Base-by-base conservation (phyloP, 1,139 yeast genomes). In the Sugiyamaella neomexicana region DNA sequence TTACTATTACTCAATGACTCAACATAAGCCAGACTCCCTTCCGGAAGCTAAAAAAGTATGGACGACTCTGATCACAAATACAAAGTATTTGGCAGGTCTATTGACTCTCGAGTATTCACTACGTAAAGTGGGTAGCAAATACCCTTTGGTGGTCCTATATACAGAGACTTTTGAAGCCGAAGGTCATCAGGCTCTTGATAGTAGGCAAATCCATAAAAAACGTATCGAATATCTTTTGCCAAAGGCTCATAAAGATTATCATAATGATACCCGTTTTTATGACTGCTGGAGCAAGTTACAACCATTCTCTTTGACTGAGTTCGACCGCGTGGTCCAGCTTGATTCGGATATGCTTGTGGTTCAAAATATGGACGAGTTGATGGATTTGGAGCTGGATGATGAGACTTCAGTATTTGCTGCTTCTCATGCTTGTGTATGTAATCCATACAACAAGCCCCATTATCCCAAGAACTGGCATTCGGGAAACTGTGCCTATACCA, bases 271-370 rank as follows among this genome's bases (percentile, higher is more conserved):
- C 5, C 68, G 85, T 38, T 80, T 80, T 65, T 70, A 76, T 60
- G 84, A 81, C 64, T 80, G 84, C 57, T 81, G 84, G 83, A 73
- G 82, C 34, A 81, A 81, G 64, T 64, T 81, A 45, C 81, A 78
- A 65, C 78, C 81, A 8, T 81, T 81, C 61, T 71, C 75, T 17
- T 67, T 81, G 53, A 60, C 65, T 12, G 78, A 80, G 58, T 81
- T 74, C 57, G 75, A 79, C 12, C 69, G 80, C 34, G 77, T 81
- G 5, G 78, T 79, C 23, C 81, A 77, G 58, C 68, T 81, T 52
- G 85, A 81, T 63, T 74, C 79, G 16, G 85, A 81, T 65, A 81
- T 81, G 84, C 70, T 79, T 25, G 79, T 81, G 1, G 56, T 77
- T 12, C 68, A 71, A 50, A 80, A 80, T 61, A 79, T 81, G 79